These are phyloP conservation scores for Fusarium caatingaense DNA, from an alignment of 2,329 filamentous ascomycete genomes.

Conservation along the genomic window DNA sequence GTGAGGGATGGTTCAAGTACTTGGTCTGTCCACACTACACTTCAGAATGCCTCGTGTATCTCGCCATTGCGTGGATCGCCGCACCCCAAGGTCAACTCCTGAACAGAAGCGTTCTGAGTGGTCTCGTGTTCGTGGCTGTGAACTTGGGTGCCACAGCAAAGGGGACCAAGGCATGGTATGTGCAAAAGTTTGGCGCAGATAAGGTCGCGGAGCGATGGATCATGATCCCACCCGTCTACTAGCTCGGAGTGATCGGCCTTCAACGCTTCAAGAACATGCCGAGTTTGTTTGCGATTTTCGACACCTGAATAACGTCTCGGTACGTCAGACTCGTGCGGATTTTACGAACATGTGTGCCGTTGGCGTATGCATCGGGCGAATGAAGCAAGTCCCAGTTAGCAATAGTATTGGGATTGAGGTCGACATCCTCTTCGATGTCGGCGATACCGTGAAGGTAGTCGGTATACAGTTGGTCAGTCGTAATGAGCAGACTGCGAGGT, in stretches of 20 bases:
- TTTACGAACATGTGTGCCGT: slow-evolving; percentile 67
- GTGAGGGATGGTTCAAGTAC: slow-evolving; percentile 75
- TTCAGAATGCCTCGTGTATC: slow-evolving; percentile 86
- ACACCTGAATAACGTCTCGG: slow-evolving; percentile 86
- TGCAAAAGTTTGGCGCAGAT: slow-evolving; percentile 75
- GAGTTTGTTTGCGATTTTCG: slow-evolving; percentile 76
- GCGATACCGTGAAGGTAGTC: slow-evolving; percentile 81
- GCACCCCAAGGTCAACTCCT: slow-evolving; percentile 74
- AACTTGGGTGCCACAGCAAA: slow-evolving; percentile 87
- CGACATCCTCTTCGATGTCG: slow-evolving; percentile 72
- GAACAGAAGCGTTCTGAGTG: slow-evolving; percentile 80
- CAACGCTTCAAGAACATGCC: slow-evolving; percentile 60
- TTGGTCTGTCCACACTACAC: slow-evolving; percentile 92
- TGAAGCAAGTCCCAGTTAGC: slow-evolving; percentile 78
- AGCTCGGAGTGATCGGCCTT: slow-evolving; percentile 37
- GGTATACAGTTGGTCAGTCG: slow-evolving; percentile 74
- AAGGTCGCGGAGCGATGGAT: slow-evolving; percentile 73
- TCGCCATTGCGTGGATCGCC: slow-evolving; percentile 78
- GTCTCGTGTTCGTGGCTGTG: slow-evolving; percentile 76
- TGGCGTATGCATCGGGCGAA: slow-evolving; percentile 57
- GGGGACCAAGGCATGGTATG: slow-evolving; percentile 84
- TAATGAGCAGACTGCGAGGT: slow-evolving; percentile 82
- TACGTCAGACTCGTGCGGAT: slow-evolving; percentile 81
- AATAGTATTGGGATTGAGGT: slow-evolving; percentile 70
- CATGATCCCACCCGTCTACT: slow-evolving; percentile 80